Evolutionary conservation across 1,284 basidiomycete genomes (phyloP).

Genomic region (Trametes pubescens): DNA sequence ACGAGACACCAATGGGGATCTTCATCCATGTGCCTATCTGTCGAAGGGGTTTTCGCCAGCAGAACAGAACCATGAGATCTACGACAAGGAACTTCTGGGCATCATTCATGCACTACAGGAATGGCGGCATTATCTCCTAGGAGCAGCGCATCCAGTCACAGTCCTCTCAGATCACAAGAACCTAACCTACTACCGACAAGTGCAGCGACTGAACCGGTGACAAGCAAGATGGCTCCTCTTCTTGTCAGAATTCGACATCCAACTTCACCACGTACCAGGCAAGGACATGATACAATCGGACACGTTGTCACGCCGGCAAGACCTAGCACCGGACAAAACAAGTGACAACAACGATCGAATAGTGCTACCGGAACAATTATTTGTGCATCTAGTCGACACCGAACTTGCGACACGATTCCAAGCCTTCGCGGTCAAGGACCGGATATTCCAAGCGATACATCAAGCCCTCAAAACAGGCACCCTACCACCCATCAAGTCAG

Average conservation of each 20-base stretch:
- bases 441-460: too few species aligned
- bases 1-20: background rate
- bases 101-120: constrained; percentile 39
- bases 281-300: constrained; percentile 41
- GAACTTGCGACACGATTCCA: too few species aligned
- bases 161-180: too few species aligned
- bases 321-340: too few species aligned
- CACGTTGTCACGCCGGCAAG: constrained; percentile 41
- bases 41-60: constrained; percentile 6
- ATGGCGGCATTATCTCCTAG: too few species aligned
- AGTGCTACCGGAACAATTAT: too few species aligned
- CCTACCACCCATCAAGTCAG: too few species aligned
- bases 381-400: too few species aligned
- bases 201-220: constrained; percentile 45
- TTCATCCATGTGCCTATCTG: constrained; percentile 8
- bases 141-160: too few species aligned
- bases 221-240: constrained; percentile 51
- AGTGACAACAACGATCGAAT: too few species aligned
- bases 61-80: constrained; percentile 44
- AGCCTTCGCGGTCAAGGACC: too few species aligned
- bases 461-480: too few species aligned
- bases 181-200: constrained; percentile 45
- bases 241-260: constrained; percentile 47
- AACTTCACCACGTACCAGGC: constrained; percentile 49
- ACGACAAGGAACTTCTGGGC: constrained; percentile 49